Conservation (phyloP, 2,329 filamentous ascomycete genomes). For the Lasiodiplodia hormozganensis region DNA sequence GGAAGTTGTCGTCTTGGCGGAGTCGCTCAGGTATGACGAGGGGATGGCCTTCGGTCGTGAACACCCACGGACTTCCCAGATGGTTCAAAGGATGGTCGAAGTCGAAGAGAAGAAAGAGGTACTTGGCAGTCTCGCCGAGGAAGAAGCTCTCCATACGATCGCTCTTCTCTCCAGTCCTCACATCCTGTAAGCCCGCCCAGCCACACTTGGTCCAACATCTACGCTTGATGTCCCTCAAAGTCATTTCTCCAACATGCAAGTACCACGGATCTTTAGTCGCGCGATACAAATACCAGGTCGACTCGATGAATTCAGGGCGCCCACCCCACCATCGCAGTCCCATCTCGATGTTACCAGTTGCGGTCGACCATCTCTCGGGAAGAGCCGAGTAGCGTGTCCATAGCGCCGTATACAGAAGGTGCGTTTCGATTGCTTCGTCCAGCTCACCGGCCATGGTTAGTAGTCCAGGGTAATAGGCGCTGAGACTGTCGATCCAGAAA, state of each 20-base stretch:
- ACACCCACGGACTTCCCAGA: slow-evolving; percentile 86
- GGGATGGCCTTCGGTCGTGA: slow-evolving; percentile 95
- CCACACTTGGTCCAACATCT: slow-evolving; percentile 91
- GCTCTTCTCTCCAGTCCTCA: slow-evolving; percentile 75
- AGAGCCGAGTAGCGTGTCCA: slow-evolving; percentile 96
- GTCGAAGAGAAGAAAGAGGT: slow-evolving; percentile 91
- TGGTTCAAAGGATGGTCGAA: slow-evolving; percentile 85
- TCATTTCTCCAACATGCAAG: slow-evolving; percentile 94
- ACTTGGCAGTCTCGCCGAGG: slow-evolving; percentile 94
- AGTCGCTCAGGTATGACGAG: slow-evolving; percentile 73
- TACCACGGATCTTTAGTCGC: slow-evolving; percentile 97
- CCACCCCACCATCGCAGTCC: slow-evolving; percentile 95
- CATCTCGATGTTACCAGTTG: slow-evolving; percentile 81
- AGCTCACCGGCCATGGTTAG: slow-evolving; percentile 86
- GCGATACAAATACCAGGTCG: slow-evolving; percentile 93
- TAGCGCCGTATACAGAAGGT: slow-evolving; percentile 87
- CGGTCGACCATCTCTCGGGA: slow-evolving; percentile 91
- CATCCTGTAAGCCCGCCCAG: slow-evolving; percentile 79
- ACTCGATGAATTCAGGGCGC: slow-evolving; percentile 95
- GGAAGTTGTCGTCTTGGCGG: slow-evolving; percentile 34
- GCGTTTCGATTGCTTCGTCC: slow-evolving; percentile 88
- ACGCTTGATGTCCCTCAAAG: slow-evolving; percentile 82
- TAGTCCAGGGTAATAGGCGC: slow-evolving; percentile 92
- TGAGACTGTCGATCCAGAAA: slow-evolving; percentile 95
- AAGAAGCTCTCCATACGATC: slow-evolving; percentile 99